Conservation (phyloP, 225 moss, liverwort and hornwort genomes). For the Ulota crispa region DNA sequence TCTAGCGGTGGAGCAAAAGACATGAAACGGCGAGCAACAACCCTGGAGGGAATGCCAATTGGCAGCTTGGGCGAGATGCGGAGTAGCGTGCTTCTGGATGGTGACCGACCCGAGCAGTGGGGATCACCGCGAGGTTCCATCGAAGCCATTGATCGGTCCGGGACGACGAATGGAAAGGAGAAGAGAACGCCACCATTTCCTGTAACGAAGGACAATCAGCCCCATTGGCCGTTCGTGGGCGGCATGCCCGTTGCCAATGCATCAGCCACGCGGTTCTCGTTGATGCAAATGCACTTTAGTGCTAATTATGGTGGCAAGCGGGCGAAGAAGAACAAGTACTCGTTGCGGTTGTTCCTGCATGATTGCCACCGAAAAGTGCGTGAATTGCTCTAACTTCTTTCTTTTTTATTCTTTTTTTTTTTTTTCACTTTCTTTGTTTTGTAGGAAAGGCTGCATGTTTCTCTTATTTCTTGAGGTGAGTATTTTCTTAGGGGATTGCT, state of each 20-base stretch:
- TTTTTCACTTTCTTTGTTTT: too few species aligned
- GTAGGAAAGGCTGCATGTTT: too few species aligned
- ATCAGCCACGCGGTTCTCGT: fast-evolving
- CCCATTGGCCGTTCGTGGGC: slow-evolving; percentile 27
- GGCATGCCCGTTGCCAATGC: background rate
- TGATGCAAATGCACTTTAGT: slow-evolving; percentile 27
- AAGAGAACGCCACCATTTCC: slow-evolving; percentile 1
- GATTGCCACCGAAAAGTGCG: slow-evolving; percentile 45
- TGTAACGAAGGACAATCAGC: fast-evolving
- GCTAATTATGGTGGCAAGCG: slow-evolving; percentile 18
- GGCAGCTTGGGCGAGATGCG: background rate
- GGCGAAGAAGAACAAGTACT: slow-evolving; percentile 42
- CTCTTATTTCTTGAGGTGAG: too few species aligned
- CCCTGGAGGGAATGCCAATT: slow-evolving; percentile 1
- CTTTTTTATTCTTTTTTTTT: too few species aligned
- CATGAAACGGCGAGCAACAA: background rate
- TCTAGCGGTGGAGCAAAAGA: background rate
- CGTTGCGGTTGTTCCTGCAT: slow-evolving; percentile 45
- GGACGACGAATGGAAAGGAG: background rate
- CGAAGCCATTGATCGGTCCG: background rate
- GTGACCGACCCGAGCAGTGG: slow-evolving; percentile 14
- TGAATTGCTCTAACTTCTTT: too few species aligned
- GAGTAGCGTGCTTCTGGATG: background rate
- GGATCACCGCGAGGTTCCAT: slow-evolving; percentile 22
- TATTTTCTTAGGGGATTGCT: too few species aligned